These are phyloP conservation scores for Apiotrichum akiyoshidainum DNA, from an alignment of 1,284 basidiomycete genomes.

Conservation along the genomic window DNA sequence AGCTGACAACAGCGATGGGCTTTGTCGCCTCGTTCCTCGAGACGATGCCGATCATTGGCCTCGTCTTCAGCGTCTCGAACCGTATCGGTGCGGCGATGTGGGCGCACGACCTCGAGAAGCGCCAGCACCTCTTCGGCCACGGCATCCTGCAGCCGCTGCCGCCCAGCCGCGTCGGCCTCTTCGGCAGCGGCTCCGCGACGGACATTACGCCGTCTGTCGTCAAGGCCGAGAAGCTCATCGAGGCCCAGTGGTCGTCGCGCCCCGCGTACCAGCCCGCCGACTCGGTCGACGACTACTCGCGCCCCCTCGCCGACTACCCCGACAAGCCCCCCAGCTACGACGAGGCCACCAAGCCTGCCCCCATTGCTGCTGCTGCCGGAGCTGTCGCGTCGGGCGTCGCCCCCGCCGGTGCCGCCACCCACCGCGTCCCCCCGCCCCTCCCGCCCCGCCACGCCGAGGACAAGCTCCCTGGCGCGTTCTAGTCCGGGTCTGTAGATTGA, in stretches of 20 bases:
- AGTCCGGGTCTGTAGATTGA: too few relatives aligned
- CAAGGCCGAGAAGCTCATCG: constrained; percentile 25
- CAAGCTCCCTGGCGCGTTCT: not conserved
- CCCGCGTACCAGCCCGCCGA: constrained; percentile 7
- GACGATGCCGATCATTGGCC: constrained; percentile 69
- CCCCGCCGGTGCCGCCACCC: not conserved
- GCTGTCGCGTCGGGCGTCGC: too few relatives aligned
- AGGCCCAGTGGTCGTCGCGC: constrained; percentile 14
- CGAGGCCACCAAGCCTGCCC: not conserved
- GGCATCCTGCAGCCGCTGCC: constrained; percentile 45
- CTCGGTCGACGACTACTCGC: not conserved
- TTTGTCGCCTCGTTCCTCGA: constrained; percentile 75
- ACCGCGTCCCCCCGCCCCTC: not conserved
- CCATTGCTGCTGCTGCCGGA: not conserved
- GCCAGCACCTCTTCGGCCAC: constrained; percentile 62
- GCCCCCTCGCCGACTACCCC: constrained; percentile 1
- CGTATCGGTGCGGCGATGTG: constrained; percentile 86
- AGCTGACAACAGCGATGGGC: constrained; percentile 62
- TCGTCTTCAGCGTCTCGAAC: constrained; percentile 77
- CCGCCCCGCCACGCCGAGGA: not conserved
- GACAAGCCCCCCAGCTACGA: constrained; percentile 6
- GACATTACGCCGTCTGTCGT: constrained; percentile 41
- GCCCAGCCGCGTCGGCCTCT: constrained; percentile 38
- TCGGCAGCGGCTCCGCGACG: constrained; percentile 36
- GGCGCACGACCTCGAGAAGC: constrained; percentile 65